These are phyloP conservation scores for Ustulina deusta DNA, from an alignment of 2,329 filamentous ascomycete species.

Conservation along the genomic window DNA sequence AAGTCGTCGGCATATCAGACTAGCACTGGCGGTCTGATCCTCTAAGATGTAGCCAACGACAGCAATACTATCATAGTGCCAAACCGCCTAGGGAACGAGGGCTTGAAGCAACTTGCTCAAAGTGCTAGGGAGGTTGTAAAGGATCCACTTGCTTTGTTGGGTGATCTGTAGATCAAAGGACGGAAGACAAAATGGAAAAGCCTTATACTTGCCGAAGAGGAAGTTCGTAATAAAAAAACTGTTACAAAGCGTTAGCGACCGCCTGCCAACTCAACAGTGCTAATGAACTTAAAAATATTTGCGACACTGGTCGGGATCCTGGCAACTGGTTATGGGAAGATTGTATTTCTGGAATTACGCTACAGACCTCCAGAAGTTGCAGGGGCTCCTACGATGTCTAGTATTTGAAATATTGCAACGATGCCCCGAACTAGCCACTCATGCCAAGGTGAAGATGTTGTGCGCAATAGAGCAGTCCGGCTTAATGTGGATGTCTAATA, in stretches of 20 bases:
- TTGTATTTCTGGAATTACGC: slow-evolving; percentile 33
- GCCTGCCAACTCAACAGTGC: not conserved
- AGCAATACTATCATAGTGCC: not conserved
- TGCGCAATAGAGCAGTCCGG: not conserved
- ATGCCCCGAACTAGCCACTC: slow-evolving; percentile 4
- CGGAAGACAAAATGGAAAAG: slow-evolving; percentile 12
- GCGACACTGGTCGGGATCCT: not conserved
- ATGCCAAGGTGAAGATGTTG: not conserved
- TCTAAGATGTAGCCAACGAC: not conserved
- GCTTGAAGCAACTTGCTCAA: slow-evolving; percentile 7
- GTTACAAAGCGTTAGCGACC: not conserved
- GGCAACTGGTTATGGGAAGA: slow-evolving; percentile 5
- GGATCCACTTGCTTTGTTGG: not conserved
- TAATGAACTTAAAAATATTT: not conserved
- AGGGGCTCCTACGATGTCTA: slow-evolving; percentile 23
- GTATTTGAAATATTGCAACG: slow-evolving; percentile 18
- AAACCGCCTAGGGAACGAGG: not conserved
- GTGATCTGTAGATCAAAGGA: not conserved
- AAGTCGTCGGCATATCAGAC: not conserved
- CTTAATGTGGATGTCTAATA: not conserved
- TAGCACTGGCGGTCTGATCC: not conserved
- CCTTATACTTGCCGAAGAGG: slow-evolving; percentile 8
- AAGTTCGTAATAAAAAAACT: slow-evolving; percentile 7
- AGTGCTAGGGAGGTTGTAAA: slow-evolving; percentile 6
- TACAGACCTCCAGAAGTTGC: slow-evolving; percentile 27